Evolutionary conservation across 2,329 filamentous ascomycete species (phyloP), one percentile per base, ranked within the genome.

Genomic region (Ambrosiella xylebori): DNA sequence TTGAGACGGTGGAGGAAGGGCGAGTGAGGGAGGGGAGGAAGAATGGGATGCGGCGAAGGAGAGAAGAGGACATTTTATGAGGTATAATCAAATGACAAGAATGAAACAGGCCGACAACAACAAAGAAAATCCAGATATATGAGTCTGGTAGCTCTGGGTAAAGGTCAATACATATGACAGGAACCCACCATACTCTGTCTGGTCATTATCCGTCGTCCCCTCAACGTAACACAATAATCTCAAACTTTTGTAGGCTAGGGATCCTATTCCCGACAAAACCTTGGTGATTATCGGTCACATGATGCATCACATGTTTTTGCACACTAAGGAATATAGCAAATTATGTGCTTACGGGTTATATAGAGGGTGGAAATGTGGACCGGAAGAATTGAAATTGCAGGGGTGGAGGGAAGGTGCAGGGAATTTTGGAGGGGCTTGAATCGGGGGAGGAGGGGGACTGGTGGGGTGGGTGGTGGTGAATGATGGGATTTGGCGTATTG

Each of bases 21-120:
- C 57, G 54, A 63, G 65, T 11, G 49, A 61, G 52, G 19, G 38
- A 47, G 40, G 60, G 44, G 56, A n/a, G 44, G 11, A 47, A 17
- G 11, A 15, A 47, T 5, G 11, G 44, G 44, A 17, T n/a, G 44
- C 13, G 44, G n/a, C 44, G 44, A 11, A 47, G 44, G n/a, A 47
- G 44, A 17, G 7, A 15, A 17, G n/a, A 17, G 44, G 13, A 17
- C 19, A 17, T 47, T 13, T 47, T n/a, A 15, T 13, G 5, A n/a
- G 44, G n/a, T 13, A n/a, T 13, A 17, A 17, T 13, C 9, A 47
- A 47, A 15, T n/a, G n/a, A 47, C 9, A 47, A 8, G n/a, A 47
- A 7, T 2, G 44, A n/a, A 27, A 27, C 27, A 27, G 27, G 27
- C 27, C 27, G 27, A 27, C 27, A 27, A 27, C 27, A 27, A 27